Base-by-base conservation (phyloP, 2,329 filamentous ascomycete species). In the Beauveria brongniartii region DNA sequence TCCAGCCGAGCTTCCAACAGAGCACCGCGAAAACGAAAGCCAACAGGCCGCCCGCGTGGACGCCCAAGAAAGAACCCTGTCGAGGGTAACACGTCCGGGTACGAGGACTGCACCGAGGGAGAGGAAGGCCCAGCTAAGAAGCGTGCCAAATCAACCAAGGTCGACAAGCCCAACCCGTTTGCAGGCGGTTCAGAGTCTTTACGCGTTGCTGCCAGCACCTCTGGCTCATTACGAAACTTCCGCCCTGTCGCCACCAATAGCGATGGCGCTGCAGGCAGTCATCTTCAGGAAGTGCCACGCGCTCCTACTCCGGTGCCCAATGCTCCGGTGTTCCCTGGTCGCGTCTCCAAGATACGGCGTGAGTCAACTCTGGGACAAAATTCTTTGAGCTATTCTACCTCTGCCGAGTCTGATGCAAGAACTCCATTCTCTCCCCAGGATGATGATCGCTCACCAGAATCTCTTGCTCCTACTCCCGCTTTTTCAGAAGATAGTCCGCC, bases 181-280 rank as follows among this genome's bases (percentile, higher is more conserved):
- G 89, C 88, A 56, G 81, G 84, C 44, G 86, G 86, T 34, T 83
- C 86, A 10, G 91, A 94, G 54, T 95, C 91, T 3, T 78, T 97
- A 28, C 84, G 92, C 54, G 91, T 96, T n/a, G 88, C 90, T 63
- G 93, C 93, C 52, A 96, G 91, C 71, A 96, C 90, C 18, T 89
- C 92, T 50, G 91, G 91, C 47, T 96, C 92, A 5, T 81, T 97
- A 62, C 89, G 93, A 48, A 88, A 87, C 53, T 89, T 96, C 72
- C 84, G 92, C 50, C 93, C 93, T 4, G 81, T 90, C 61, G 79
- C 82, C 37, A 76, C 81, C 26, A 78, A 75, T 3, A 75, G 73
- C 28, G 79, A 80, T 20, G 70, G 72, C 4, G 70, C 77, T 4
- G 63, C 69, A 34, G 75, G 74, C 40, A 80, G 72, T 53, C 84